Evolutionary conservation across 352 stramenopile genomes (phyloP).

Genomic region (Elongisporangium senticosum): DNA sequence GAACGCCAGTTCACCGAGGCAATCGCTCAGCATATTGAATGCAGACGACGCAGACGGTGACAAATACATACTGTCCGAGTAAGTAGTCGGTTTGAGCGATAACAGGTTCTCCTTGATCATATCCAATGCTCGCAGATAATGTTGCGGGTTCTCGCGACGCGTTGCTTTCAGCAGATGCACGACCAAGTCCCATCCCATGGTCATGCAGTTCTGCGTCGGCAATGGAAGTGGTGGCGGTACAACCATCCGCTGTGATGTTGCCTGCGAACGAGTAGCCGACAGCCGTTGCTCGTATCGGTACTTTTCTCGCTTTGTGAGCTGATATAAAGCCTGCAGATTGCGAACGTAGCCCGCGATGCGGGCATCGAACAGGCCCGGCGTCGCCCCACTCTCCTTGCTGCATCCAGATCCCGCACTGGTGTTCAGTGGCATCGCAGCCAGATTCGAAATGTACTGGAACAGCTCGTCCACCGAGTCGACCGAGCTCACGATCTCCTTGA

Average conservation of each 20-base stretch:
- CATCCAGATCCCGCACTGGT: constrained; percentile 12
- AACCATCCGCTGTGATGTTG: constrained; percentile 65
- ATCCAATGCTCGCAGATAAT: constrained; percentile 65
- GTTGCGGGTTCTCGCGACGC: constrained; percentile 45
- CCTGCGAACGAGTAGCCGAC: constrained; percentile 37
- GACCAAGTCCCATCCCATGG: constrained; percentile 80
- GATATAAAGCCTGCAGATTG: constrained; percentile 63
- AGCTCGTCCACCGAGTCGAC: constrained; percentile 76
- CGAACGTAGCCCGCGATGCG: constrained; percentile 69
- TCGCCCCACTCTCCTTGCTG: constrained; percentile 12
- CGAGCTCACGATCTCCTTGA: constrained; percentile 68
- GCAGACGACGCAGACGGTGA: constrained; percentile 60
- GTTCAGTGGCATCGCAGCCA: constrained; percentile 31
- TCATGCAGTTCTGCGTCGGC: constrained; percentile 79
- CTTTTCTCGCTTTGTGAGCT: constrained; percentile 80
- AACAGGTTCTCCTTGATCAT: constrained; percentile 71
- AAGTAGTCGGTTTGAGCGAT: constrained; percentile 70
- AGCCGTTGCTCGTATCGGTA: constrained; percentile 69
- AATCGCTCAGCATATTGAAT: constrained; percentile 74
- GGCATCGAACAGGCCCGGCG: constrained; percentile 55
- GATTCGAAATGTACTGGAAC: constrained; percentile 73
- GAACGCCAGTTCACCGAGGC: constrained; percentile 42
- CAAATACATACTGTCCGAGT: constrained; percentile 82
- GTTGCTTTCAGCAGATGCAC: constrained; percentile 70
- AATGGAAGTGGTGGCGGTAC: constrained; percentile 64